phyloP scores from a whole-genome alignment of 768 basidiomycete species.

The Leccinellum albellum region DNA sequence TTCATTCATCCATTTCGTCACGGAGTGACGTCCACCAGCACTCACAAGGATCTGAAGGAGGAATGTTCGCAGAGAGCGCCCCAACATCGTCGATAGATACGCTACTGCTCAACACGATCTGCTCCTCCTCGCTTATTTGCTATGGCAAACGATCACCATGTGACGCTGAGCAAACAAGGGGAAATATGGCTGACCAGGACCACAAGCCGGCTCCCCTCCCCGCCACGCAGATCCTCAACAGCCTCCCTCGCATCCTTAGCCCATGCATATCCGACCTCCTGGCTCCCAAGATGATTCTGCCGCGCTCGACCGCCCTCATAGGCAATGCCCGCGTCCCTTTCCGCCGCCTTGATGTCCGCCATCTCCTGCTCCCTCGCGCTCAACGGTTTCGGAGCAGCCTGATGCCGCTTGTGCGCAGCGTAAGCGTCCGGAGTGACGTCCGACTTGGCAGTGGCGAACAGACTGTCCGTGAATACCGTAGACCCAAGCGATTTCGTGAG shows the following conservation, averaged over 20 bases:
- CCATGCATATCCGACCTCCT: slow-evolving; percentile 65
- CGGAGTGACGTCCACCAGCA: not conserved
- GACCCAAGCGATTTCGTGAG: slow-evolving; percentile 75
- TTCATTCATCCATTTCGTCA: not conserved
- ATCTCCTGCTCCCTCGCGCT: slow-evolving; percentile 81
- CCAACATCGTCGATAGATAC: slow-evolving; percentile 39
- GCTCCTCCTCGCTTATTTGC: slow-evolving; percentile 64
- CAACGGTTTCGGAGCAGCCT: slow-evolving; percentile 76
- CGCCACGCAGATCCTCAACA: slow-evolving; percentile 52
- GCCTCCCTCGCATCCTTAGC: slow-evolving; percentile 59
- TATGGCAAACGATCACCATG: slow-evolving; percentile 26
- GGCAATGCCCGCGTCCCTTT: slow-evolving; percentile 50
- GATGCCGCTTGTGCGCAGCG: slow-evolving; percentile 64
- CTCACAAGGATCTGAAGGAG: slow-evolving; percentile 55
- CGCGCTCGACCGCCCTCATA: slow-evolving; percentile 60
- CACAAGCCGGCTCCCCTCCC: slow-evolving; percentile 50
- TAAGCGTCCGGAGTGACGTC: slow-evolving; percentile 71
- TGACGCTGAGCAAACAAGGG: not conserved
- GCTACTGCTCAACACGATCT: slow-evolving; percentile 51
- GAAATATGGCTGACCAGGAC: slow-evolving; percentile 50
- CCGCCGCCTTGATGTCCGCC: slow-evolving; percentile 71
- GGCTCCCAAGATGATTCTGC: slow-evolving; percentile 53
- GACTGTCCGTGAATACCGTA: slow-evolving; percentile 60
- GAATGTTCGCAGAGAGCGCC: slow-evolving; percentile 47
- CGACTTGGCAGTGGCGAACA: slow-evolving; percentile 75